Base-by-base conservation (phyloP, 768 basidiomycete genomes). In the Bullera alba region DNA sequence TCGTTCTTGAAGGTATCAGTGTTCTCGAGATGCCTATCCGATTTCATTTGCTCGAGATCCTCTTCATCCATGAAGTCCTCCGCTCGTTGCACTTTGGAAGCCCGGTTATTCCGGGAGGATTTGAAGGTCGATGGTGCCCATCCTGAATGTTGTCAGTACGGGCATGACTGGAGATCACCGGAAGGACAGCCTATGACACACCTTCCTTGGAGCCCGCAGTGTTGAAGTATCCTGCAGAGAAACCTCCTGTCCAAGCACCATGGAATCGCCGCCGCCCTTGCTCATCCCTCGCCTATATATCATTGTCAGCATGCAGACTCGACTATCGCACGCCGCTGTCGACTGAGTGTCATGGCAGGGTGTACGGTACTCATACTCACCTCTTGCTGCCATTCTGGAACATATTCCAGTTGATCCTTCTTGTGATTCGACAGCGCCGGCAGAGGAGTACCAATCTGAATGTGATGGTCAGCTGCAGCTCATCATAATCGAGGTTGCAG, bases 1-100 rank as follows among this genome's bases (percentile, higher is more conserved):
- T 85, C 81, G 79, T 84, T 84, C 58, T 86, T 80, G 48, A 71
- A 72, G 0, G 68, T 70, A 29, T 92, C 86, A 12, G 83, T 83
- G 30, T 83, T 85, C 63, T 87, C 84, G 7, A 95, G 70, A 17
- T 79, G 81, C 58, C 83, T 78, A 57, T 80, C 81, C 34, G 90
- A 87, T 28, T 79, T 80, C 53, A 86, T 71, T 54, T 88, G 88
- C 38, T 86, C 82, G 15, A 96, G 76, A 70, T 97, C 95, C 73
- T 99, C 95, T 36, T 96, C 95, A 74, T 99, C 95, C 95, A 99
- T 97, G 68, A 88, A 97, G 68, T 95, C 90, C 72, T 93, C 88
- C 0, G 89, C 74, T 60, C 80, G 77, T 51, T 71, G 65, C 16
- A 46, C 48, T 25, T 63, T 65, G 16, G 29, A 44, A 1, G 70